A percentile compares a stretch with the other conserved stretches of the same genome.
These are phyloP conservation scores for Termitomyces titanicus DNA, from an alignment of 768 basidiomycete species.

Conservation along the genomic window DNA sequence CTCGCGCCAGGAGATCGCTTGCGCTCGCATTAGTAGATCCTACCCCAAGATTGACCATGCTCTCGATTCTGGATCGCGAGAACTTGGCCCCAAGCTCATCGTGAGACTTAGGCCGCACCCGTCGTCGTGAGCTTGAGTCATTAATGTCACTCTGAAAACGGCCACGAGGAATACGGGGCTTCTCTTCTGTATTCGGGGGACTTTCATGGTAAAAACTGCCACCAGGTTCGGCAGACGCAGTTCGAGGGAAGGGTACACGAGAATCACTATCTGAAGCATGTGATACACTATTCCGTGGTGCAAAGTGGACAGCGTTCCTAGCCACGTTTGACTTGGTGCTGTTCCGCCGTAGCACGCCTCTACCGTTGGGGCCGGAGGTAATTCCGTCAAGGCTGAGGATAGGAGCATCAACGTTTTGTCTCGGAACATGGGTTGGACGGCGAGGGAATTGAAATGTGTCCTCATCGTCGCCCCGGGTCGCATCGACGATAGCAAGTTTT, in stretches of 20 bases:
- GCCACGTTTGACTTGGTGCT: constrained; percentile 44
- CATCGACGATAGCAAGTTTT: constrained; percentile 54
- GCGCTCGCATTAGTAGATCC: constrained; percentile 50
- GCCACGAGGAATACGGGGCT: constrained; percentile 46
- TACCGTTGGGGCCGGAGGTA: constrained; percentile 30
- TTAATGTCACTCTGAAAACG: constrained; percentile 70
- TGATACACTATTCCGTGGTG: constrained; percentile 34
- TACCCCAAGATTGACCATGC: constrained; percentile 62
- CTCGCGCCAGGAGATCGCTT: constrained; percentile 62
- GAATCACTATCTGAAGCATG: constrained; percentile 32
- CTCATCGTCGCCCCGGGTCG: constrained; percentile 40
- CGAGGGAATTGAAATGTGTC: constrained; percentile 49
- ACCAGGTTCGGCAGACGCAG: constrained; percentile 47
- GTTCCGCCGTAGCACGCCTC: constrained; percentile 52
- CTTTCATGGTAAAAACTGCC: constrained; percentile 26
- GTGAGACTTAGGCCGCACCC: constrained; percentile 60
- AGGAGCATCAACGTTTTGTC: constrained; percentile 59
- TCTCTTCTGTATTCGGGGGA: constrained; percentile 29
- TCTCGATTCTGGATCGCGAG: constrained; percentile 64
- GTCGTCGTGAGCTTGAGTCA: constrained; percentile 52
- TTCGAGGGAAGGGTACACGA: constrained; percentile 64
- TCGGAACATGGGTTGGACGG: constrained; percentile 59
- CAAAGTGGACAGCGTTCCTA: constrained; percentile 43
- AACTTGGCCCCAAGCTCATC: constrained; percentile 60
- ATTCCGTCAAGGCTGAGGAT: constrained; percentile 52